Percentiles rank a stretch among this genome's conserved stretches.
Conservation (phyloP, 225 moss, liverwort and hornwort genomes). For the Polytrichum commune region DNA sequence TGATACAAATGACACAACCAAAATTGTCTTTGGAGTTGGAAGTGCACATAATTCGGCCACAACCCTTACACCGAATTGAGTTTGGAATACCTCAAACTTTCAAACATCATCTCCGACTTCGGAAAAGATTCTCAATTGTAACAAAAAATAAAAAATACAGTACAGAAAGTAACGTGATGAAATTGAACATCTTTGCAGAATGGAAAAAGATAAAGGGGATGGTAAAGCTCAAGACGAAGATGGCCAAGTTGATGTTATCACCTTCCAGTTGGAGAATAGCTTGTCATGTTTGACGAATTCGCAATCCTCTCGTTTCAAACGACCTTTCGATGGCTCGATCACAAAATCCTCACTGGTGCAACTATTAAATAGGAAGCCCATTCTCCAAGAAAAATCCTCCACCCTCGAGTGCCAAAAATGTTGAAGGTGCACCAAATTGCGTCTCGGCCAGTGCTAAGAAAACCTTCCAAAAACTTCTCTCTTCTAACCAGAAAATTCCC, state of each 20-base stretch:
- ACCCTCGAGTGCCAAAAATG: not conserved
- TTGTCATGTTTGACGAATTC: slow-evolving; percentile 46
- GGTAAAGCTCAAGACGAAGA: not conserved
- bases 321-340: slow-evolving; percentile 33
- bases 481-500: not conserved
- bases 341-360: slow-evolving; percentile 42
- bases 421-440: slow-evolving; percentile 3
- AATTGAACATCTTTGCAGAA: not conserved
- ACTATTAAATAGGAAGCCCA: slow-evolving; percentile 33
- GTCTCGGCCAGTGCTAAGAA: not conserved
- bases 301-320: slow-evolving; percentile 53
- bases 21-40: no score
- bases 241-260: not conserved
- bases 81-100: not conserved
- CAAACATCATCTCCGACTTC: not conserved
- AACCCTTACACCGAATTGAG: not conserved
- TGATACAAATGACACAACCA: no score
- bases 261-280: slow-evolving; percentile 53
- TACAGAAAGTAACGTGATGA: not conserved
- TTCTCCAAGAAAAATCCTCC: slow-evolving; percentile 27
- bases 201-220: not conserved
- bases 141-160: no score
- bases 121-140: not conserved
- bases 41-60: no score
- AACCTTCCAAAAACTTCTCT: slow-evolving; percentile 6